Evolutionary conservation across 2,329 filamentous ascomycete species (phyloP).

Genomic region (Cadophora sp.): DNA sequence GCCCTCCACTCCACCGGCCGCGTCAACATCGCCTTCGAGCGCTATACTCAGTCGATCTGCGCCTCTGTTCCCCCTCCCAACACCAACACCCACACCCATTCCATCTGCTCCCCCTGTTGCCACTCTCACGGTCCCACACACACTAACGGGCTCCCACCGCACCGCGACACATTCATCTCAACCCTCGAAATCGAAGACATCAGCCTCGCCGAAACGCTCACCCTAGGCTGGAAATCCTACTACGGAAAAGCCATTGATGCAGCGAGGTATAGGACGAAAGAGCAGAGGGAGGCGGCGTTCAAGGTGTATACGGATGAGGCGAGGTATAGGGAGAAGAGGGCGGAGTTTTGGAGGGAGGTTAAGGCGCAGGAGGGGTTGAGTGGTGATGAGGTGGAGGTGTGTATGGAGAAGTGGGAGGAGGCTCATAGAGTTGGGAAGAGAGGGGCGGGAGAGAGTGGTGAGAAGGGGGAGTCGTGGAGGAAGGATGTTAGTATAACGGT

Average conservation of each 20-base stretch:
- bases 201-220: not conserved
- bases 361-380: not conserved
- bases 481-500: not conserved
- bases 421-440: not conserved
- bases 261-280: not conserved
- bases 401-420: constrained; percentile 10
- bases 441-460: not conserved
- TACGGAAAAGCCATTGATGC: not conserved
- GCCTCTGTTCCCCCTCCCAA: not conserved
- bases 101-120: not conserved
- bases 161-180: not conserved
- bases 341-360: not conserved
- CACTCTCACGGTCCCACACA: not conserved
- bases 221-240: not conserved
- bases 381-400: not conserved
- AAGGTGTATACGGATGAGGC: constrained; percentile 4
- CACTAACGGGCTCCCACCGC: not conserved
- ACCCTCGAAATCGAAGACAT: not conserved
- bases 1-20: constrained; percentile 6
- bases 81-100: not conserved
- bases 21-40: not conserved
- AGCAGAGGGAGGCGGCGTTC: not conserved
- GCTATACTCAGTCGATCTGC: not conserved
- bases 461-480: not conserved
- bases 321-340: not conserved